Percentiles rank a stretch among this genome's conserved stretches.
Conservation (phyloP, 148 eudicot species). For the Suaeda aralocaspica region DNA sequence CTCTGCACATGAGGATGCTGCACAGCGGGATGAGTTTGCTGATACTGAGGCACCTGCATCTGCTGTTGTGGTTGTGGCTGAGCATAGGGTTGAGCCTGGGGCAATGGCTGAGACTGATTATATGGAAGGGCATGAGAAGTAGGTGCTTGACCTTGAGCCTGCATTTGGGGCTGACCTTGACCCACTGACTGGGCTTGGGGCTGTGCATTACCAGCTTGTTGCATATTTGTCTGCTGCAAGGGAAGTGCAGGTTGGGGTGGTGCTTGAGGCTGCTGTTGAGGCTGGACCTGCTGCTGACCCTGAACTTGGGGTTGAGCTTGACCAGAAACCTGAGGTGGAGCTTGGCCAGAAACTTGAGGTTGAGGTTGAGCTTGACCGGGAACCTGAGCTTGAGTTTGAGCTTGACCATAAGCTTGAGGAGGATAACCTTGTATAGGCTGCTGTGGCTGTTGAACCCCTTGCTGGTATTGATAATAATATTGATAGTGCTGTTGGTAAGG, state of each 20-base stretch:
- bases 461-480: conserved; percentile 51
- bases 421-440: conserved; percentile 41
- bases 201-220: conserved; percentile 22
- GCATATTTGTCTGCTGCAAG: conserved; percentile 22
- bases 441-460: conserved; percentile 41
- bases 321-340: conserved; percentile 35
- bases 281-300: conserved; percentile 33
- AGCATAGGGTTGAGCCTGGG: conserved; percentile 35
- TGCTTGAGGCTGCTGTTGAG: conserved; percentile 34
- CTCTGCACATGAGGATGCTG: conserved; percentile 34
- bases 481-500: conserved; percentile 55
- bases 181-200: conserved; percentile 31
- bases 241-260: conserved; percentile 27
- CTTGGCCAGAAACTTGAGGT: conserved; percentile 34
- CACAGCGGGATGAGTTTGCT: conserved; percentile 36
- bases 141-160: conserved; percentile 40
- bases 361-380: conserved; percentile 39
- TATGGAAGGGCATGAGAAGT: conserved; percentile 34
- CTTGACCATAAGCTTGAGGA: conserved; percentile 32
- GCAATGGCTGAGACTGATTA: conserved; percentile 35
- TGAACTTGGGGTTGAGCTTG: conserved; percentile 33
- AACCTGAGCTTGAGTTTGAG: conserved; percentile 13
- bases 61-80: conserved; percentile 43
- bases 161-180: conserved; percentile 39
- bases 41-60: conserved; percentile 38